Conservation (phyloP, 257 asterid genomes). For the Penstemon davidsonii region DNA sequence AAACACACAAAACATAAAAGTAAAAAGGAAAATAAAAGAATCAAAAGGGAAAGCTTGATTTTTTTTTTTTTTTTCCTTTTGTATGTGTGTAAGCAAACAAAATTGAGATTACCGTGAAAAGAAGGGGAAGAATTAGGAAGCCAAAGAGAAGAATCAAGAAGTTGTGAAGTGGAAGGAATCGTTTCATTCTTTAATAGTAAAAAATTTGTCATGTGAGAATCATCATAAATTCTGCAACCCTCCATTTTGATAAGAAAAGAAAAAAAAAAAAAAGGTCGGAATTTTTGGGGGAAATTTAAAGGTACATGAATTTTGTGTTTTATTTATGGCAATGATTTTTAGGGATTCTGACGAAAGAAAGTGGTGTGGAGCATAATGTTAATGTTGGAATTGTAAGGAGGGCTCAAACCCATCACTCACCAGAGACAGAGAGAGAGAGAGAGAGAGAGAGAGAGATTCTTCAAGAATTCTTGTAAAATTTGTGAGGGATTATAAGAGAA, state of each 20-base stretch:
- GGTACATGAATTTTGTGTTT: background rate
- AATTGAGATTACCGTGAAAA: slow-evolving; percentile 53
- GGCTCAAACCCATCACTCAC: slow-evolving; percentile 49
- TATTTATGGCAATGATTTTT: background rate
- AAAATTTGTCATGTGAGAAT: slow-evolving; percentile 43
- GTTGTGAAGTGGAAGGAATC: slow-evolving; percentile 43
- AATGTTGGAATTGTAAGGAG: slow-evolving; percentile 42
- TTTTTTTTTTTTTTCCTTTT: too few species aligned
- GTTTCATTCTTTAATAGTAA: slow-evolving; percentile 43
- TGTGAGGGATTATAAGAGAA: slow-evolving; percentile 38
- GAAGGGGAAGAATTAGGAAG: slow-evolving; percentile 58
- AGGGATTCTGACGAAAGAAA: slow-evolving; percentile 54
- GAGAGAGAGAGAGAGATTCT: slow-evolving; percentile 1
- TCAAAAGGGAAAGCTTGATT: too few species aligned
- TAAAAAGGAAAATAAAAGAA: background rate
- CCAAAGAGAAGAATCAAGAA: slow-evolving; percentile 70
- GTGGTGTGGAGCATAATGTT: slow-evolving; percentile 30
- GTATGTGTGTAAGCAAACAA: too few species aligned
- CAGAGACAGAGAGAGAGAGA: slow-evolving; percentile 29
- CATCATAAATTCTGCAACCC: slow-evolving; percentile 39
- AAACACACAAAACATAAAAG: background rate
- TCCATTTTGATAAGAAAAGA: slow-evolving; percentile 40
- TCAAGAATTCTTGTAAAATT: slow-evolving; percentile 37
- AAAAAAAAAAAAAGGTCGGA: slow-evolving; percentile 20
- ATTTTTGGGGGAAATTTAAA: slow-evolving; percentile 14